phyloP scores from a whole-genome alignment of 208 protist species.

The Leishmania tarentolae region DNA sequence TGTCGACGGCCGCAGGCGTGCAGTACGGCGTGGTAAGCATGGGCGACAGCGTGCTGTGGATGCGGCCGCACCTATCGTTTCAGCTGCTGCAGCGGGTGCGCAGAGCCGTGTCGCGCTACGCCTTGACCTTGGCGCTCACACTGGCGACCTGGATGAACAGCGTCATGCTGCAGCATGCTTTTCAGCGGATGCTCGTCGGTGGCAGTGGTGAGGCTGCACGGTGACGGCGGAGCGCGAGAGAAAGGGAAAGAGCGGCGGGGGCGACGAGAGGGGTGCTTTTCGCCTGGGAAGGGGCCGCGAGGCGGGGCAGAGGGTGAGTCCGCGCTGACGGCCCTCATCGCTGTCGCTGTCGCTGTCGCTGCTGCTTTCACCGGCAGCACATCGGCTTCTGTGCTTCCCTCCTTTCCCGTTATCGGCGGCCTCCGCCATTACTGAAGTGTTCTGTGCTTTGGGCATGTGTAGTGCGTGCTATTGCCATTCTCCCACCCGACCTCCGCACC shows the following conservation, averaged over 20 bases:
- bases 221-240: neutral
- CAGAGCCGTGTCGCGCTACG: slow-evolving; percentile 24
- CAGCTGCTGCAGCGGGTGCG: slow-evolving; percentile 1
- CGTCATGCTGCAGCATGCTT: slow-evolving; percentile 22
- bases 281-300: neutral
- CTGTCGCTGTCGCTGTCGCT: neutral
- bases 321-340: neutral
- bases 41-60: slow-evolving; percentile 9
- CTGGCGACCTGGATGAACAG: slow-evolving; percentile 34
- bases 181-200: slow-evolving; percentile 9
- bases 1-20: slow-evolving; percentile 13
- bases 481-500: neutral
- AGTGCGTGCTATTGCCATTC: neutral
- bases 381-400: neutral
- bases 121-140: slow-evolving; percentile 26
- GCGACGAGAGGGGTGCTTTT: neutral
- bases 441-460: neutral
- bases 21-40: slow-evolving; percentile 32
- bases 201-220: neutral
- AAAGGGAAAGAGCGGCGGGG: neutral
- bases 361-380: neutral
- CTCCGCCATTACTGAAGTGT: neutral
- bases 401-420: neutral
- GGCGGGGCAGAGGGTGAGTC: neutral
- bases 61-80: neutral